Percentiles rank a stretch among this genome's conserved stretches.
phyloP scores from a whole-genome alignment of 768 basidiomycete species.

The Tulasnella sp. region DNA sequence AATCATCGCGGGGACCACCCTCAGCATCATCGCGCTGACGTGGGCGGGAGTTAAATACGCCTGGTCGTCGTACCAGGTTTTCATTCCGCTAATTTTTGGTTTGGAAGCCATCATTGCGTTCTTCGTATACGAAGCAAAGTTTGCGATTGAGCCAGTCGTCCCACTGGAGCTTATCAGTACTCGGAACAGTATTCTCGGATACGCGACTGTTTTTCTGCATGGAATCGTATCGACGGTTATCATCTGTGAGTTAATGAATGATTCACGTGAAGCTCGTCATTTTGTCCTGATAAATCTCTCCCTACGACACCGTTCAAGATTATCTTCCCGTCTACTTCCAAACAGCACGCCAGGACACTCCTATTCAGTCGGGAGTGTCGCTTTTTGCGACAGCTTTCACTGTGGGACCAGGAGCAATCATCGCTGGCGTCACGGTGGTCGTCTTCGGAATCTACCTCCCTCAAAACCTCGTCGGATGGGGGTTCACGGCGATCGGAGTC shows the following conservation, averaged over 20 bases:
- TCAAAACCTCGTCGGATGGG: constrained; percentile 30
- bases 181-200: constrained; percentile 25
- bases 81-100: constrained; percentile 34
- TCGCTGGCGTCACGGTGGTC: background rate
- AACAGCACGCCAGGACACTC: constrained; percentile 11
- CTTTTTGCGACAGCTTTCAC: constrained; percentile 5
- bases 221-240: background rate
- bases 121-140: too few relatives aligned
- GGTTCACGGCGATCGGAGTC: constrained; percentile 25
- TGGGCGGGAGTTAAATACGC: constrained; percentile 33
- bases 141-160: too few relatives aligned
- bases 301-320: background rate
- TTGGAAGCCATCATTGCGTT: constrained; percentile 21
- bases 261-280: background rate
- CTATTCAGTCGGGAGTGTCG: constrained; percentile 8
- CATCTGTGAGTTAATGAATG: background rate
- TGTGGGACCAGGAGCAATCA: constrained; percentile 16
- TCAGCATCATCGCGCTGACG: constrained; percentile 28
- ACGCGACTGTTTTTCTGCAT: background rate
- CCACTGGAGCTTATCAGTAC: constrained; percentile 26
- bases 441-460: constrained; percentile 26
- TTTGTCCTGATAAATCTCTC: background rate
- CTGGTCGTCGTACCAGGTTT: constrained; percentile 31
- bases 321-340: constrained; percentile 21
- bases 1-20: constrained; percentile 25